Evolutionary conservation across 371 early-diverging fungal species (phyloP).

Genomic region (Circinella minor): DNA sequence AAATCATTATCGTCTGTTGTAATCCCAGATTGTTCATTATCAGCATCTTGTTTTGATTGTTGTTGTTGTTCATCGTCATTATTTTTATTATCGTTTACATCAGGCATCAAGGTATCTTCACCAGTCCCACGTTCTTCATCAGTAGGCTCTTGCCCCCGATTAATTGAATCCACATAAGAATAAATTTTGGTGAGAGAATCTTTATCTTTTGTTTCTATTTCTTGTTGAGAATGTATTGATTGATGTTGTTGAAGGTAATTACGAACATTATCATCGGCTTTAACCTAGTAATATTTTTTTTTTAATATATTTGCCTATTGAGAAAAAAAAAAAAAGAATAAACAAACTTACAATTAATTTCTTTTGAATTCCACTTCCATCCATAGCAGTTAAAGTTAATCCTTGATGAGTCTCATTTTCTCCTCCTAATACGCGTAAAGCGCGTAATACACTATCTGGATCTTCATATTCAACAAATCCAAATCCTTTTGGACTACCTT

Average conservation of each 20-base stretch:
- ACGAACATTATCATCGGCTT: conserved; percentile 76
- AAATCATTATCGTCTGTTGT: conserved; percentile 52
- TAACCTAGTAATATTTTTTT: conserved; percentile 39
- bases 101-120: conserved; percentile 7
- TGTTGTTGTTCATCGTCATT: no score
- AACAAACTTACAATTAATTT: conserved; percentile 56
- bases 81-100: no score
- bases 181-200: conserved; percentile 37
- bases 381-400: conserved; percentile 58
- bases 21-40: no score
- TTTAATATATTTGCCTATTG: no score
- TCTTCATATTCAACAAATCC: conserved; percentile 84
- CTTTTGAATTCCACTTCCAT: conserved; percentile 61
- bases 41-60: no score
- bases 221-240: background rate
- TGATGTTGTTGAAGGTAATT: conserved; percentile 62
- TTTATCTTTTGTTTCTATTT: conserved; percentile 17
- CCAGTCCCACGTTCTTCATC: conserved; percentile 4
- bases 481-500: conserved; percentile 75
- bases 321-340: no score
- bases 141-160: conserved; percentile 36
- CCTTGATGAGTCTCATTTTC: conserved; percentile 57
- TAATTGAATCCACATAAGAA: conserved; percentile 49
- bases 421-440: conserved; percentile 75
- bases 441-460: conserved; percentile 69